These are phyloP conservation scores for Psilocybe cyanescens DNA, from an alignment of 768 basidiomycete species.

Conservation along the genomic window DNA sequence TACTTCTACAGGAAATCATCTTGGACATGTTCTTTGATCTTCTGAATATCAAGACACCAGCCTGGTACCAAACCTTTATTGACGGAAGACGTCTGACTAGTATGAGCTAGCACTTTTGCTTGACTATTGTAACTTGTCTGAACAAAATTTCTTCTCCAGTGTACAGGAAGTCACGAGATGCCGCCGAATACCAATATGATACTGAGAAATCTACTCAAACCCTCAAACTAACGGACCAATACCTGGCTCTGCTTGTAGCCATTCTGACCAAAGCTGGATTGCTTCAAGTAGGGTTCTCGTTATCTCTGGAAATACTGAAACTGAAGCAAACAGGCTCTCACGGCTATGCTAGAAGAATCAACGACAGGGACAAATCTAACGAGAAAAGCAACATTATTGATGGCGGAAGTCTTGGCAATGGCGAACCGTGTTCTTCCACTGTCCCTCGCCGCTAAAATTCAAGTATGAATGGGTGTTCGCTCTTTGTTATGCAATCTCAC, in stretches of 20 bases:
- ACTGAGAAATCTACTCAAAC: slow-evolving; percentile 55
- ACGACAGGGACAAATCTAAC: slow-evolving; percentile 73
- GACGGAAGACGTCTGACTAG: slow-evolving; percentile 88
- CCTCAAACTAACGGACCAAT: slow-evolving; percentile 90
- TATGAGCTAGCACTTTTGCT: slow-evolving; percentile 29
- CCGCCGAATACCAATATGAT: slow-evolving; percentile 34
- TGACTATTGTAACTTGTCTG: background rate
- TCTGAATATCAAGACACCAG: slow-evolving; percentile 88
- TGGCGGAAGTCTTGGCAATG: slow-evolving; percentile 90
- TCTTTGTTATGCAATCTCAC: background rate
- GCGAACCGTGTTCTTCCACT: slow-evolving; percentile 87
- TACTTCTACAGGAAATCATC: slow-evolving; percentile 72
- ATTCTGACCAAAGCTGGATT: slow-evolving; percentile 89
- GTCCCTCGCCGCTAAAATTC: slow-evolving; percentile 79
- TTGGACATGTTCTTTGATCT: slow-evolving; percentile 95
- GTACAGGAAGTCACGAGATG: slow-evolving; percentile 62
- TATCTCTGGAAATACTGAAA: slow-evolving; percentile 1
- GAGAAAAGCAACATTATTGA: slow-evolving; percentile 87
- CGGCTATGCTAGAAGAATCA: slow-evolving; percentile 82
- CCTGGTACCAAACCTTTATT: slow-evolving; percentile 93
- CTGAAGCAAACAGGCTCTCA: slow-evolving; percentile 64
- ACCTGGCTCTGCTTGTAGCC: slow-evolving; percentile 81
- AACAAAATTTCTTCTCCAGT: slow-evolving; percentile 39
- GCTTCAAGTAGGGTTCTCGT: slow-evolving; percentile 65
- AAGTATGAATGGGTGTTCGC: slow-evolving; percentile 46